Evolutionary conservation across 805 yeast genomes (phyloP).

Genomic region (Metschnikowia noctiluminum): DNA sequence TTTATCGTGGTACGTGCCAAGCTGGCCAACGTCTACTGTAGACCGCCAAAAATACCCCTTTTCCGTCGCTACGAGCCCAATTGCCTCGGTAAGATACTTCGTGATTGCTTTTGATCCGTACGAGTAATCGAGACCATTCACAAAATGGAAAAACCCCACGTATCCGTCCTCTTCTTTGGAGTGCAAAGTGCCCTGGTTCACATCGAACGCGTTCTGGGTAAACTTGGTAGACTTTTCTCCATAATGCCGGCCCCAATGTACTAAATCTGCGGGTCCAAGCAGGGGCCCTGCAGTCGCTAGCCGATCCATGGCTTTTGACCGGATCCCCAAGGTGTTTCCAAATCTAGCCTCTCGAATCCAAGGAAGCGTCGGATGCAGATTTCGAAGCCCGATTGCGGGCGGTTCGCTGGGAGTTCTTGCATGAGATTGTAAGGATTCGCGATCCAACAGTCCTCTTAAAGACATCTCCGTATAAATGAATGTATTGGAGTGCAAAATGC

Average conservation of each 20-base stretch:
- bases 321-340: constrained; percentile 27
- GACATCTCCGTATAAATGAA: too few species aligned
- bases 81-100: constrained; percentile 23
- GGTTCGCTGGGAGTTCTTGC: neutral
- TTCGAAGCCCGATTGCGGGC: neutral
- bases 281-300: constrained; percentile 13
- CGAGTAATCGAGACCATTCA: constrained; percentile 31
- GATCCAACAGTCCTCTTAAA: too few species aligned
- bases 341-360: constrained; percentile 28
- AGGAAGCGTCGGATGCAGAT: constrained; percentile 16
- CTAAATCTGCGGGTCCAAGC: constrained; percentile 37
- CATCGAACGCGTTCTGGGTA: constrained; percentile 26
- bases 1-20: constrained; percentile 17
- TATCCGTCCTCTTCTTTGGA: constrained; percentile 36
- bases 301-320: constrained; percentile 23
- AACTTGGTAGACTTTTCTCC: constrained; percentile 30
- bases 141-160: constrained; percentile 38
- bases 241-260: constrained; percentile 36
- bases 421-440: too few species aligned
- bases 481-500: too few species aligned
- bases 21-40: constrained; percentile 1
- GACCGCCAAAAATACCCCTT: constrained; percentile 19
- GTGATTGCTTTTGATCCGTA: constrained; percentile 26
- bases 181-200: constrained; percentile 1
- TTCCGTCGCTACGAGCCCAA: constrained; percentile 22